These are phyloP conservation scores for Parascedosporium putredinis DNA, from an alignment of 2,329 filamentous ascomycete species.

Conservation along the genomic window DNA sequence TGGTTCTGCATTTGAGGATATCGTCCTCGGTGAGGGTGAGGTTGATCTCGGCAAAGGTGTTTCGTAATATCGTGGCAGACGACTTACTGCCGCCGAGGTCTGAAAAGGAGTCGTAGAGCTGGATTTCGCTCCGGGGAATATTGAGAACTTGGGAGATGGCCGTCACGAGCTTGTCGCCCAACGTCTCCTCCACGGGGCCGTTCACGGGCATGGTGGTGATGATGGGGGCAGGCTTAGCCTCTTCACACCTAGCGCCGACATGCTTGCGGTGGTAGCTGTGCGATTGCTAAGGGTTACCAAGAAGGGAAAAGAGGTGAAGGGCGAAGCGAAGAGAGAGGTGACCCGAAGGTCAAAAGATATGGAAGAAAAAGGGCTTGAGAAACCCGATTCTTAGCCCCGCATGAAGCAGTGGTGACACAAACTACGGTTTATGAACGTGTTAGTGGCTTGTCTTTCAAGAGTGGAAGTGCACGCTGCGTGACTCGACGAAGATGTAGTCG, in stretches of 20 bases:
- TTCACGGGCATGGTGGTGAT: slow-evolving; percentile 14
- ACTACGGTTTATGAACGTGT: not conserved
- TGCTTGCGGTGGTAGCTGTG: not conserved
- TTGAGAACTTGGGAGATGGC: slow-evolving; percentile 27
- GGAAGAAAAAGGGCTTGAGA: no score
- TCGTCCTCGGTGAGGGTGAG: slow-evolving; percentile 26
- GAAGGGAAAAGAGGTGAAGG: slow-evolving; percentile 9
- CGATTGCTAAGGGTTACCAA: not conserved
- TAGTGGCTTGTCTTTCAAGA: no score
- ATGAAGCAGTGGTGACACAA: no score
- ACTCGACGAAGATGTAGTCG: not conserved
- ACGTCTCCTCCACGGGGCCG: slow-evolving; percentile 10
- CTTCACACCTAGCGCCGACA: slow-evolving; percentile 4
- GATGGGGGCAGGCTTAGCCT: slow-evolving; percentile 15
- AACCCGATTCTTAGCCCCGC: no score
- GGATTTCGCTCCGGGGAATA: slow-evolving; percentile 20
- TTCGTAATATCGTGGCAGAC: slow-evolving; percentile 22
- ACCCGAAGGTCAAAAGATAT: not conserved
- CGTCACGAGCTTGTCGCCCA: slow-evolving; percentile 21
- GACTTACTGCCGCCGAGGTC: slow-evolving; percentile 31
- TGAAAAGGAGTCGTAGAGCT: slow-evolving; percentile 30
- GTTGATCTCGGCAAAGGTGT: slow-evolving; percentile 25
- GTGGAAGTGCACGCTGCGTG: not conserved
- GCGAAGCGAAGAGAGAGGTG: not conserved
- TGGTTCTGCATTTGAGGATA: slow-evolving; percentile 30